phyloP scores from a whole-genome alignment of 169 alveolate genomes.

The Perkinsus marinus region DNA sequence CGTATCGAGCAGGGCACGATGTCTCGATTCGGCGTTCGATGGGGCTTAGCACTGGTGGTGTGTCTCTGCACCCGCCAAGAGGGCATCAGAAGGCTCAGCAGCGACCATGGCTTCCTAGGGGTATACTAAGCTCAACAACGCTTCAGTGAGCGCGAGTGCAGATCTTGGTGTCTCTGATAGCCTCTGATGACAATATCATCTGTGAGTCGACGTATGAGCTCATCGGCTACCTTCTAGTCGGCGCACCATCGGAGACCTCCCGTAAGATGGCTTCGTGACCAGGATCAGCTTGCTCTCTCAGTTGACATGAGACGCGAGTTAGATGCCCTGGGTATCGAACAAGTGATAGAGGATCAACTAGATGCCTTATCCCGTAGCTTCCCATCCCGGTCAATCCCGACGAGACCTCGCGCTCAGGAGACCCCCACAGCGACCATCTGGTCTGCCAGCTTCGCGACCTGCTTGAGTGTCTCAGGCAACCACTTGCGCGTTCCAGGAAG shows the following conservation, averaged over 20 bases:
- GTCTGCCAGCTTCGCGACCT: not conserved
- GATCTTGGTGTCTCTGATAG: not conserved
- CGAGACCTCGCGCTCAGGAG: not conserved
- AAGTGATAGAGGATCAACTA: not conserved
- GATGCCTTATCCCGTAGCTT: not conserved
- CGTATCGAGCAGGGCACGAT: not conserved
- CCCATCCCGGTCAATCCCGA: not conserved
- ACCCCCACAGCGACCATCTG: not conserved
- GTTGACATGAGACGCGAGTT: not conserved
- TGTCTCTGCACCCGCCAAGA: not conserved
- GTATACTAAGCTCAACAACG: not conserved
- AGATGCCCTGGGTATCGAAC: not conserved
- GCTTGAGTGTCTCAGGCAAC: not conserved
- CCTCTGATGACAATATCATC: not conserved
- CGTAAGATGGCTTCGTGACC: not conserved
- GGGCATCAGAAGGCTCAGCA: not conserved
- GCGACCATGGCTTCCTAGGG: not conserved
- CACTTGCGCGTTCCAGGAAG: not conserved
- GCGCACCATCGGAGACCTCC: not conserved
- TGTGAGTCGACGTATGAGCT: not conserved
- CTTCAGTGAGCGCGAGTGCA: not conserved
- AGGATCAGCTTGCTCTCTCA: not conserved
- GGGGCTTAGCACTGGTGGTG: not conserved
- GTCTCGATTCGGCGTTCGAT: not conserved
- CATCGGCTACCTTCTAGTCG: not conserved